Conservation (phyloP, 176 grass and related monocot genomes). For the Avena insularis region DNA sequence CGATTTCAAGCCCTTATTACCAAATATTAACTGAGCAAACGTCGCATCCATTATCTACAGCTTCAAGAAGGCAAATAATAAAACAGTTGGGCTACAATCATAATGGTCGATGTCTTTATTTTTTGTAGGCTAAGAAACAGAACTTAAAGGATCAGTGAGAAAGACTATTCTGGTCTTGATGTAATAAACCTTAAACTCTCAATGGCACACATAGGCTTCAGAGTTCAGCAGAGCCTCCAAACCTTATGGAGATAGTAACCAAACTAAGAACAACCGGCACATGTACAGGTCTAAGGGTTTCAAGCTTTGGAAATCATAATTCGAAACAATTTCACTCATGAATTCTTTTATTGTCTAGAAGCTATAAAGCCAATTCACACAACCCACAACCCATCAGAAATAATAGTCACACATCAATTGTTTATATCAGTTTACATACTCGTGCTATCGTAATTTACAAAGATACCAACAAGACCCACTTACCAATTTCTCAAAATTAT, state of each 20-base stretch:
- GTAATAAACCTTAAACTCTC: slow-evolving; percentile 15
- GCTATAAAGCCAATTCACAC: slow-evolving; percentile 22
- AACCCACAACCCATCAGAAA: neutral
- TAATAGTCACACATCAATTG: slow-evolving; percentile 15
- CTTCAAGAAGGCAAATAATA: slow-evolving; percentile 20
- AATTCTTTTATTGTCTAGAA: slow-evolving; percentile 9
- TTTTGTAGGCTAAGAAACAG: slow-evolving; percentile 19
- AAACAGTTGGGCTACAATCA: neutral
- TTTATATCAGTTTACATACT: slow-evolving; percentile 31
- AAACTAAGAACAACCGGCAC: slow-evolving; percentile 20
- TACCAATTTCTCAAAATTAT: slow-evolving; percentile 81
- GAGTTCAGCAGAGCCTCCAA: too few species aligned
- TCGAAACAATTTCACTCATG: slow-evolving; percentile 1
- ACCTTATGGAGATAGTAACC: slow-evolving; percentile 21
- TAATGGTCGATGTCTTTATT: slow-evolving; percentile 1
- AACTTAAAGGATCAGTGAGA: slow-evolving; percentile 26
- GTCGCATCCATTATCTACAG: neutral
- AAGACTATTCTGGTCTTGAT: neutral
- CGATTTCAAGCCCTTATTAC: neutral
- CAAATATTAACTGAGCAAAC: slow-evolving; percentile 5
- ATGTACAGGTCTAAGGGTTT: neutral
- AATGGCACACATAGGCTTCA: too few species aligned
- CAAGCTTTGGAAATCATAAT: neutral
- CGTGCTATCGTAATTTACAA: slow-evolving; percentile 14
- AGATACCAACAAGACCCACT: slow-evolving; percentile 32